A percentile compares a stretch with the other conserved stretches of the same genome.
Conservation (phyloP, 2,329 filamentous ascomycete genomes). For the Phyllosticta capitalensis region DNA sequence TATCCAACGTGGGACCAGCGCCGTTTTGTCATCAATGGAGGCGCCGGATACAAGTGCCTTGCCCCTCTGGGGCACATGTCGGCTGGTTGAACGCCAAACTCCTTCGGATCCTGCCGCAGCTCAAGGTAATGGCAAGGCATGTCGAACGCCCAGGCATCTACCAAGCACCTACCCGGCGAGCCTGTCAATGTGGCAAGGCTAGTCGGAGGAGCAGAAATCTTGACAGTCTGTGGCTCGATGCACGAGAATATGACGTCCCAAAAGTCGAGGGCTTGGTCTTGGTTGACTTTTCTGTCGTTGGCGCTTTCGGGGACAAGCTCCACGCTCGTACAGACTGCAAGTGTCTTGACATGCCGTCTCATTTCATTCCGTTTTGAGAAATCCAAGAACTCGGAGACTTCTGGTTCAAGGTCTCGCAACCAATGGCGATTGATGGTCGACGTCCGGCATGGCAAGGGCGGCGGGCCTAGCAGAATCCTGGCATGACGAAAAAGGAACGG, state of each 20-base stretch:
- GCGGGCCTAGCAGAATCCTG: constrained; percentile 13
- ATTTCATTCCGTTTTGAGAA: constrained; percentile 14
- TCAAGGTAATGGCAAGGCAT: constrained; percentile 53
- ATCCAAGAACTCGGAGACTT: constrained; percentile 9
- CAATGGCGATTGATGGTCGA: neutral
- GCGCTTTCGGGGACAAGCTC: neutral
- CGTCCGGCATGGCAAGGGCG: neutral
- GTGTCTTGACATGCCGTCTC: constrained; percentile 34
- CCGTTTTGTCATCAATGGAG: constrained; percentile 45
- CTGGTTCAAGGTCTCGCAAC: neutral
- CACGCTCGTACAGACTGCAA: constrained; percentile 35
- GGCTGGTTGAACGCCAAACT: neutral
- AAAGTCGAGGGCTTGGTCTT: constrained; percentile 15
- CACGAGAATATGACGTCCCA: constrained; percentile 21
- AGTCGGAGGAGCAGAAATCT: constrained; percentile 46
- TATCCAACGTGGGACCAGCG: constrained; percentile 57
- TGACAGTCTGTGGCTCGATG: constrained; percentile 25
- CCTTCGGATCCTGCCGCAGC: constrained; percentile 20
- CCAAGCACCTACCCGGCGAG: constrained; percentile 43
- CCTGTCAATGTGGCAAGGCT: constrained; percentile 45
- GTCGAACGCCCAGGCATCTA: constrained; percentile 55
- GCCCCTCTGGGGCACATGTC: neutral
- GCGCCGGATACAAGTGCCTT: neutral
- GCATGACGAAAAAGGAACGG: constrained; percentile 25
- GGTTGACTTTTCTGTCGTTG: neutral